Evolutionary conservation across 2,329 filamentous ascomycete species (phyloP), one percentile per base, ranked within the genome.

Genomic region (Phoma sp.): DNA sequence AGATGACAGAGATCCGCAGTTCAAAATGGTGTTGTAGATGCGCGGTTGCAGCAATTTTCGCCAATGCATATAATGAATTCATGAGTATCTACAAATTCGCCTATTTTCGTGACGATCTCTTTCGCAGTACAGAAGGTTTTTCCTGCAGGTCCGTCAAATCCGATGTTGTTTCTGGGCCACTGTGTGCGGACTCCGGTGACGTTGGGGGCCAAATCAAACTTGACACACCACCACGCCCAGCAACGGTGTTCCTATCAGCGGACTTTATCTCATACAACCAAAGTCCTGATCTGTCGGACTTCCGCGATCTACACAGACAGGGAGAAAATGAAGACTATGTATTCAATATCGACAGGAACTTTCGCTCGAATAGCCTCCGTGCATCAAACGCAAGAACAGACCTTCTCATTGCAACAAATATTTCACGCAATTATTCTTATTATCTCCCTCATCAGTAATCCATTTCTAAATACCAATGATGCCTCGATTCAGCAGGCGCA

Each of bases 1-100:
- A 0, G 87, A 89, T 64, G 87, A 89, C 62, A 77, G 87, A 20
- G 84, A 89, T 57, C 87, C 87, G 0, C 70, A 76, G 2, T 89
- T 89, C 62, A 81, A 77, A 57, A 80, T 88, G 78, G 78, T 89
- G 7, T 62, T 88, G 60, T 88, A 65, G 32, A 18, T 4, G 9
- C 17, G 29, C 15, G 7, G n/a, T 4, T 25, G 20, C 9, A 12
- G 12, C n/a, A n/a, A n/a, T n/a, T n/a, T n/a, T n/a, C n/a, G n/a
- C n/a, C n/a, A n/a, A n/a, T n/a, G 30, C 21, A 18, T 9, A 5
- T 45, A 18, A 45, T 7, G 30, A 34, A 45, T 45, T 34, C 17
- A 43, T n/a, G 20, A 43, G 14, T n/a, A 26, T 7, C 5, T 14
- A 37, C 17, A n/a, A n/a, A n/a, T n/a, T n/a, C n/a, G n/a, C n/a